These are phyloP conservation scores for Fusarium oxysporum DNA, from an alignment of 2,329 filamentous ascomycete genomes.

Conservation along the genomic window DNA sequence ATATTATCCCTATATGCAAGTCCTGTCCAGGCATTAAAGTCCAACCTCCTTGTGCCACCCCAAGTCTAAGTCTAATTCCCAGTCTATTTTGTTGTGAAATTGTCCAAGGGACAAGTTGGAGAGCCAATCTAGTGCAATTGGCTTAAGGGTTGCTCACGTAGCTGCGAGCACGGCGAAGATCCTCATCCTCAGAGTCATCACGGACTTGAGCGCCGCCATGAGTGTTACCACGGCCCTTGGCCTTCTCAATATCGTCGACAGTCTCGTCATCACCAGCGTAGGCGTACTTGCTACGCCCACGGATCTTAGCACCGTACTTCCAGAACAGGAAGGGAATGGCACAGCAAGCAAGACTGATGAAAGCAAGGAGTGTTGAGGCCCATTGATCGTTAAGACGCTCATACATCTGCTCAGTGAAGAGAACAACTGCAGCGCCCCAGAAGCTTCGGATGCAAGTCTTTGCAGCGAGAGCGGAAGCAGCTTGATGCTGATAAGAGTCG, in stretches of 20 bases:
- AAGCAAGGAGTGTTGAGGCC: conserved; percentile 78
- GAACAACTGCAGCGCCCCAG: conserved; percentile 81
- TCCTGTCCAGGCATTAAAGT: conserved; percentile 21
- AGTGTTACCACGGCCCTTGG: conserved; percentile 38
- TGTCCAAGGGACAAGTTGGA: background rate
- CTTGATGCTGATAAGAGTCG: conserved; percentile 75
- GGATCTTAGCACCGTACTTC: conserved; percentile 77
- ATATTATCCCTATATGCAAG: conserved; percentile 21
- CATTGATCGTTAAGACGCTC: conserved; percentile 77
- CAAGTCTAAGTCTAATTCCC: conserved; percentile 15
- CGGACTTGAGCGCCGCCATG: conserved; percentile 41
- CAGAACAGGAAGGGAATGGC: conserved; percentile 87
- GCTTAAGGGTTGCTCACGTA: conserved; percentile 60
- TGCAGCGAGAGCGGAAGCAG: conserved; percentile 82
- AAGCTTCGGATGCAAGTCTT: conserved; percentile 84
- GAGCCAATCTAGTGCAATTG: background rate
- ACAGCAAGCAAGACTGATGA: conserved; percentile 81
- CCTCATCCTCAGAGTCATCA: conserved; percentile 52
- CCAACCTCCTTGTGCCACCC: background rate
- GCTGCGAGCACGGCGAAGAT: conserved; percentile 57
- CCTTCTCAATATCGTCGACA: conserved; percentile 54
- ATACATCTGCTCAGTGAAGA: conserved; percentile 89
- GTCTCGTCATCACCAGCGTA: conserved; percentile 69
- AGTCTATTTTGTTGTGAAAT: conserved; percentile 5
- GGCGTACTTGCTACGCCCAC: conserved; percentile 77